Conservation (phyloP, 108 stramenopile genomes). For the Pelagomonas calceolata region DNA sequence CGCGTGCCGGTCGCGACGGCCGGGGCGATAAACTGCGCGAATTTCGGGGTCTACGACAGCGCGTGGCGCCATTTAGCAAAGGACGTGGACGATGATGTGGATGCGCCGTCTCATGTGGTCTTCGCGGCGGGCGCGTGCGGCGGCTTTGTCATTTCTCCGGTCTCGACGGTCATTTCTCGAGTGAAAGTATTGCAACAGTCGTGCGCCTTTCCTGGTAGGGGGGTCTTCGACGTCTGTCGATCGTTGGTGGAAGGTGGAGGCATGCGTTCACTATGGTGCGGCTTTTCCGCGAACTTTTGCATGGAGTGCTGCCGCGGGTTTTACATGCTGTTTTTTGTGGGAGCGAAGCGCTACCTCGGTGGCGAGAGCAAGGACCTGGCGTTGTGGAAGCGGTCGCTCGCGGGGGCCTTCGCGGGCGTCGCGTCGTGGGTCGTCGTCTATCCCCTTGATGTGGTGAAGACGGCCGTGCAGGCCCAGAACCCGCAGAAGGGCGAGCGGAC, state of each 20-base stretch:
- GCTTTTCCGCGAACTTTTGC: too few species aligned
- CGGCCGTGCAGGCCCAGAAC: constrained; percentile 36
- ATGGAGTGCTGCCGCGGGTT: too few species aligned
- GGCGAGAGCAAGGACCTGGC: background rate
- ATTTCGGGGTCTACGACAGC: background rate
- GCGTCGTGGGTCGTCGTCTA: constrained; percentile 53
- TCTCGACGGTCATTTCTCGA: too few species aligned
- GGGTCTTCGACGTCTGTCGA: constrained; percentile 34
- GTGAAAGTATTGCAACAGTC: too few species aligned
- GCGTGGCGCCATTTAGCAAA: background rate
- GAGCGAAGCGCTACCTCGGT: background rate
- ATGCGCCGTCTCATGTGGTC: constrained; percentile 43
- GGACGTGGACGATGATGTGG: constrained; percentile 32
- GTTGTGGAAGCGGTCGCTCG: background rate
- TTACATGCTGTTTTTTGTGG: too few species aligned
- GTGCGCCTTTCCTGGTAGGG: background rate
- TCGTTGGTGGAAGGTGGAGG: constrained; percentile 14
- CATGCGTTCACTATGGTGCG: constrained; percentile 7
- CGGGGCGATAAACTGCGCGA: background rate
- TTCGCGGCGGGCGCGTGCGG: constrained; percentile 27
- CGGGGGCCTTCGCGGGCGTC: constrained; percentile 43
- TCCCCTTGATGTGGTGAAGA: constrained; percentile 58
- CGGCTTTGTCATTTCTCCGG: too few species aligned
- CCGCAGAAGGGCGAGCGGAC: background rate
- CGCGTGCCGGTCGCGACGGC: constrained; percentile 9